Percentiles rank a stretch among this genome's conserved stretches.
Conservation (phyloP, 768 basidiomycete genomes). For the Russula abietina region DNA sequence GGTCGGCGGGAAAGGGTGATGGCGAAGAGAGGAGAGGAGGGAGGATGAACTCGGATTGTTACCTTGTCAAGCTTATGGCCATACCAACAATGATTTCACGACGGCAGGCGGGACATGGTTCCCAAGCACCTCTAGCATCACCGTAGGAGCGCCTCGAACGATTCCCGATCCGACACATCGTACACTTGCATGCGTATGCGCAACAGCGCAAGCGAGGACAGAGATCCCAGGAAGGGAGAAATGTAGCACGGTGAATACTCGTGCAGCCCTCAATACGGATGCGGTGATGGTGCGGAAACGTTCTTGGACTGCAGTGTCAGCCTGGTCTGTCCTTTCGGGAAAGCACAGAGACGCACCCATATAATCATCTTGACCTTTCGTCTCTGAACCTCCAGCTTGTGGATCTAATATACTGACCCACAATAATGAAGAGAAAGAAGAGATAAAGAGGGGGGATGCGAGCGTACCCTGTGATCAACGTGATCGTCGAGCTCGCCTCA, state of each 20-base stretch:
- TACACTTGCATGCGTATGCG: constrained; percentile 53
- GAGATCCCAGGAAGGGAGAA: neutral
- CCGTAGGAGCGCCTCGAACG: constrained; percentile 88
- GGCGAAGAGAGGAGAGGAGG: no score
- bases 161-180: constrained; percentile 88
- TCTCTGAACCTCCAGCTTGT: constrained; percentile 80
- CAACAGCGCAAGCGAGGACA: no score
- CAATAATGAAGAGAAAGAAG: neutral
- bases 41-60: no score
- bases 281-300: constrained; percentile 60
- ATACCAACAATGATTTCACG: constrained; percentile 92
- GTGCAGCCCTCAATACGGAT: constrained; percentile 81
- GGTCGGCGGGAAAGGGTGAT: no score
- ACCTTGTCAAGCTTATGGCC: constrained; percentile 95
- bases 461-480: constrained; percentile 73
- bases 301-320: constrained; percentile 84
- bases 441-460: constrained; percentile 10
- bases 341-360: constrained; percentile 62
- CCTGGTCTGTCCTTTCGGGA: neutral
- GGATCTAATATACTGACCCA: constrained; percentile 73
- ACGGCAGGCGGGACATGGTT: constrained; percentile 83
- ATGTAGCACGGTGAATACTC: constrained; percentile 6
- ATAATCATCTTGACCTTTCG: constrained; percentile 90
- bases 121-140: constrained; percentile 93
- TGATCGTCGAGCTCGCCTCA: constrained; percentile 79